Percentiles rank a stretch among this genome's conserved stretches.
phyloP scores from a whole-genome alignment of 371 early-diverging fungal genomes.

The Syncephalastrum monosporum region DNA sequence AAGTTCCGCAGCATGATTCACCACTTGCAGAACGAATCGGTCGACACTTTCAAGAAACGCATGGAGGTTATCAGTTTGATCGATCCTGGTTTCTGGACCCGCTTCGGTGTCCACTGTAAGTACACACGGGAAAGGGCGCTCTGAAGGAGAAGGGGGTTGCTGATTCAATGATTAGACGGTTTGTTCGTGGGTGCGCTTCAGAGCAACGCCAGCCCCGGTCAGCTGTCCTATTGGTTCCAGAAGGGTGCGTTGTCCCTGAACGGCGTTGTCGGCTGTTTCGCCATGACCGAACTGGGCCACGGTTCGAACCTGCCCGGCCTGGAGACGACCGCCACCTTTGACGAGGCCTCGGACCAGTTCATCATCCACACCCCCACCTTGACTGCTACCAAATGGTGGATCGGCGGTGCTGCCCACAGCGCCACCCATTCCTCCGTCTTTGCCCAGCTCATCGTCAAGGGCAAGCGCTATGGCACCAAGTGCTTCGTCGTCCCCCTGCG shows the following conservation, averaged over 20 bases:
- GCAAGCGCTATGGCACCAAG: constrained; percentile 78
- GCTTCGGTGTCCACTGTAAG: constrained; percentile 87
- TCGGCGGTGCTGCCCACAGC: constrained; percentile 89
- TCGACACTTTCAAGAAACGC: constrained; percentile 71
- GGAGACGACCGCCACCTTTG: constrained; percentile 92
- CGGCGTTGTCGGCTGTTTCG: constrained; percentile 87
- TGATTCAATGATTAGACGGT: constrained; percentile 47
- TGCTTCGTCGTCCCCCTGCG: constrained; percentile 76
- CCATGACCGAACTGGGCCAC: constrained; percentile 89
- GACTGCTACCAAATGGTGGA: constrained; percentile 97
- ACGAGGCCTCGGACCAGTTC: constrained; percentile 80
- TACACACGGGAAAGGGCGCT: not conserved
- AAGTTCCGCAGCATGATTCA: constrained; percentile 79
- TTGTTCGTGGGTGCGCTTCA: constrained; percentile 89
- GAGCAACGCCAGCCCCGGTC: constrained; percentile 85
- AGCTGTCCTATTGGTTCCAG: constrained; percentile 86
- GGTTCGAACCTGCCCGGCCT: constrained; percentile 92
- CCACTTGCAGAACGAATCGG: constrained; percentile 75
- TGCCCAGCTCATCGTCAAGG: constrained; percentile 79
- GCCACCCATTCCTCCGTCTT: constrained; percentile 83
- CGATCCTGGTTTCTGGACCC: constrained; percentile 91
- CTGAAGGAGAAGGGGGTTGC: not conserved
- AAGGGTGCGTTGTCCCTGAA: constrained; percentile 84
- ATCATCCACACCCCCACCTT: constrained; percentile 89
- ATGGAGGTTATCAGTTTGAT: constrained; percentile 82